Conservation (phyloP, 208 protist genomes). For the Leishmania amazonensis region DNA sequence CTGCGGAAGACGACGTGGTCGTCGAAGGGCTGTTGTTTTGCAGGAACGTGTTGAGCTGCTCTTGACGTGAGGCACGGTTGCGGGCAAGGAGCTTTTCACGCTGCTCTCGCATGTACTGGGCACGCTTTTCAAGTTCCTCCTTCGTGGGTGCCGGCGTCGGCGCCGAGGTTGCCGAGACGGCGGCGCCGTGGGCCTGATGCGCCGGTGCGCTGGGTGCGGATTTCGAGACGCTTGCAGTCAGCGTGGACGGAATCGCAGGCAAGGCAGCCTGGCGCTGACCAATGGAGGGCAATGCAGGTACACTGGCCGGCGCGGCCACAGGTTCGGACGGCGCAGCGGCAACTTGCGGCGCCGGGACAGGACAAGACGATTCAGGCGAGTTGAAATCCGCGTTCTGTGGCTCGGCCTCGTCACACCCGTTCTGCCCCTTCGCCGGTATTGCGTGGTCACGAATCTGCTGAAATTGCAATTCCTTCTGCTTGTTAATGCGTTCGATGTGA, state of each 20-base stretch:
- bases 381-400: constrained; percentile 12
- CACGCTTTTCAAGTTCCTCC: constrained; percentile 76
- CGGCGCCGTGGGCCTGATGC: background rate
- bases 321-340: constrained; percentile 13
- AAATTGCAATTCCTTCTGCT: constrained; percentile 61
- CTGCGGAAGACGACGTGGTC: background rate
- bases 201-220: background rate
- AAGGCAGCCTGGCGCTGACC: constrained; percentile 23
- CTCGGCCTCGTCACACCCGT: constrained; percentile 31
- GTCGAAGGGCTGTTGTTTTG: constrained; percentile 26
- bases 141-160: constrained; percentile 33
- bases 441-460: constrained; percentile 47
- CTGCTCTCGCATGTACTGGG: constrained; percentile 84
- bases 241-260: constrained; percentile 18
- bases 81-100: constrained; percentile 73
- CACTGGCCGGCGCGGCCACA: background rate
- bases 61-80: constrained; percentile 76
- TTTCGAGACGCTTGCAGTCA: background rate
- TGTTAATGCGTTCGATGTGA: constrained; percentile 43
- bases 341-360: background rate
- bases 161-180: background rate
- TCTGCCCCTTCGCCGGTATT: constrained; percentile 46
- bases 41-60: constrained; percentile 71
- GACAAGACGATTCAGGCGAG: constrained; percentile 9
- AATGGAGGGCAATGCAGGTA: constrained; percentile 7